Evolutionary conservation across 2,329 filamentous ascomycete species (phyloP).

Genomic region (Fusarium neocosmosporiellum): DNA sequence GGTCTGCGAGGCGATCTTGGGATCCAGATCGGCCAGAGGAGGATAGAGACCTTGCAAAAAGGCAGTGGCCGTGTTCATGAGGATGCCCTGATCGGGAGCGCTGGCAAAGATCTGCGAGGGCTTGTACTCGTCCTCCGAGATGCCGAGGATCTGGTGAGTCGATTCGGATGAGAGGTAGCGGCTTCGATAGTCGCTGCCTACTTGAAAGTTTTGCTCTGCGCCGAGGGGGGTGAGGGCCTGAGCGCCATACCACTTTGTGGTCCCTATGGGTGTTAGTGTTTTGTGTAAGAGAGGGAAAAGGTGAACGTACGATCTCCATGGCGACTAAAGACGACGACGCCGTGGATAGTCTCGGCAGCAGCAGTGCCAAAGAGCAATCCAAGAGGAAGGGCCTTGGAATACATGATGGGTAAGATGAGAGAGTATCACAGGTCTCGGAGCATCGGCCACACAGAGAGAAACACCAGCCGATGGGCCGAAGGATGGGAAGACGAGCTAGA

Average conservation of each 20-base stretch:
- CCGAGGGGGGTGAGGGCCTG: slow-evolving; percentile 50
- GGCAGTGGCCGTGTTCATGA: slow-evolving; percentile 50
- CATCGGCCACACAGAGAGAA: not conserved
- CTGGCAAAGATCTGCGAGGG: slow-evolving; percentile 48
- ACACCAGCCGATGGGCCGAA: not conserved
- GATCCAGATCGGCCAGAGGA: slow-evolving; percentile 43
- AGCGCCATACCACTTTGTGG: slow-evolving; percentile 49
- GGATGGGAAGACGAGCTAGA: not conserved
- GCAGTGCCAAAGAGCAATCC: slow-evolving; percentile 10
- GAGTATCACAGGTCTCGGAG: not conserved
- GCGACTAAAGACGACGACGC: slow-evolving; percentile 48
- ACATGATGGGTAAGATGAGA: not conserved
- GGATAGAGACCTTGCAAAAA: slow-evolving; percentile 52
- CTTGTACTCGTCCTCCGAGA: slow-evolving; percentile 48
- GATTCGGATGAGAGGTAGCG: slow-evolving; percentile 43
- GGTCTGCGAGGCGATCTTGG: slow-evolving; percentile 41
- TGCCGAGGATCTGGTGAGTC: slow-evolving; percentile 44
- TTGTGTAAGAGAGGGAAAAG: not conserved
- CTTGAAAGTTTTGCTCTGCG: slow-evolving; percentile 46
- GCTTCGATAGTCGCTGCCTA: slow-evolving; percentile 40
- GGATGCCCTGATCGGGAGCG: slow-evolving; percentile 47
- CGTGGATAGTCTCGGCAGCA: slow-evolving; percentile 47
- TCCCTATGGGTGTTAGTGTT: slow-evolving; percentile 36
- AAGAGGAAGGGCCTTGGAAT: slow-evolving; percentile 12
- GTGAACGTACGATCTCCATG: slow-evolving; percentile 48